phyloP scores from a whole-genome alignment of 2,329 filamentous ascomycete genomes.

The Penicillium sp. region DNA sequence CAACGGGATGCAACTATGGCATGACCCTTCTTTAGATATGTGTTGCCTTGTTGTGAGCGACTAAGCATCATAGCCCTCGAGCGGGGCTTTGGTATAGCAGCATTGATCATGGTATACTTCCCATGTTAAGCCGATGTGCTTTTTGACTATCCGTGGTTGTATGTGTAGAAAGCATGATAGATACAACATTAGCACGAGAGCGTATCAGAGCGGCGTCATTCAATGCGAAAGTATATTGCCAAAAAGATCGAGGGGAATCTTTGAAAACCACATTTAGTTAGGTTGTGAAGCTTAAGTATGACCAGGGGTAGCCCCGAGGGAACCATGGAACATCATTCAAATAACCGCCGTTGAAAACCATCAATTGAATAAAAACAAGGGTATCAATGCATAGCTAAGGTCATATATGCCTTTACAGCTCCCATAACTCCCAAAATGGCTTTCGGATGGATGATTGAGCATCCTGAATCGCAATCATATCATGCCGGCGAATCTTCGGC shows the following conservation, averaged over 20 bases:
- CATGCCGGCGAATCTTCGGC: conserved; percentile 68
- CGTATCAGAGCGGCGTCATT: not conserved
- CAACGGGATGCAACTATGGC: not conserved
- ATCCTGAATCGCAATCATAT: conserved; percentile 18
- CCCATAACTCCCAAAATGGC: conserved; percentile 19
- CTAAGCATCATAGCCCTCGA: not conserved
- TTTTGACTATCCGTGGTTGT: not conserved
- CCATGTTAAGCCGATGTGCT: not conserved
- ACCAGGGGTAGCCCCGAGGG: not conserved
- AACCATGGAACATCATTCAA: not conserved
- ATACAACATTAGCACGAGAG: not conserved
- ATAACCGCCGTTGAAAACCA: conserved; percentile 1
- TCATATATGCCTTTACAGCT: not conserved
- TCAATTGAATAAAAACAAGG: conserved; percentile 25
- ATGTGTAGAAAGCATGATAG: not conserved
- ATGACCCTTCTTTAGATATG: not conserved
- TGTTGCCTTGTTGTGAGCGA: not conserved
- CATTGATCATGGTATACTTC: not conserved
- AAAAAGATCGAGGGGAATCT: not conserved
- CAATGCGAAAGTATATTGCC: not conserved
- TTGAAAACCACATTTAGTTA: not conserved
- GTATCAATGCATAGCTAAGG: conserved; percentile 32
- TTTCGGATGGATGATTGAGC: not conserved
- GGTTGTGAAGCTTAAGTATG: not conserved
- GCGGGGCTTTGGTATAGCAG: not conserved